Evolutionary conservation across 2,329 filamentous ascomycete genomes (phyloP), one percentile per base, ranked within the genome.

Genomic region (Alternaria sp.): DNA sequence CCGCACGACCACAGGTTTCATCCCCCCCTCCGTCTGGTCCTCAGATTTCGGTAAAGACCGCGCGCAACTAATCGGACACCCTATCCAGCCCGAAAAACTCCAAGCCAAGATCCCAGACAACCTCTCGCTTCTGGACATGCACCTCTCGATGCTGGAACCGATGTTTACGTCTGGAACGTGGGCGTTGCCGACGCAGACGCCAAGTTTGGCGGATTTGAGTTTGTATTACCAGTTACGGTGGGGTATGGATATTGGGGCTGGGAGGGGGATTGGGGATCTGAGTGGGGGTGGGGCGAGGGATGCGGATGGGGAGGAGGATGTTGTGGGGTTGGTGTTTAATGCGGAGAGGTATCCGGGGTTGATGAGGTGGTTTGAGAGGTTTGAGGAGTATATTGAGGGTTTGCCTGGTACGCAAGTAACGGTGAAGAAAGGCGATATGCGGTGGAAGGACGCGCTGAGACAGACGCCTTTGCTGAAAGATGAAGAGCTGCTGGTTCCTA

Each of bases 211-310:
- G 8, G 80, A 82, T 65, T 59, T 82, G 2, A 73, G 75, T 9
- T 12, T 82, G 12, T 81, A 73, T 50, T 81, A 81, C 45, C 78
- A 83, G 52, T 61, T 82, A 0, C 57, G 71, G 1, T 83, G 81
- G 81, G 81, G 77, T 7, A 66, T 71, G 1, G 79, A 81, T 15
- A 81, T 83, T 23, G 74, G 79, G 1, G 67, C 67, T 6, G 80
- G 81, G 0, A 69, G 71, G 12, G 73, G 77, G 0, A 72, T 79
- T 21, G 67, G 74, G 8, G 76, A 81, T 59, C 63, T 83, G 1
- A 81, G 77, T 0, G 77, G 70, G 11, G 80, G 81, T 11, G 75
- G 71, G 3, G 73, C 74, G 4, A 8, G 56, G 11, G 77, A 81
- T 61, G 63, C 56, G 0, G 10, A 53, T 1, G 63, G 30, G 30